phyloP scores from a whole-genome alignment of 73 alveolate genomes.

The Durusdinium trenchii region DNA sequence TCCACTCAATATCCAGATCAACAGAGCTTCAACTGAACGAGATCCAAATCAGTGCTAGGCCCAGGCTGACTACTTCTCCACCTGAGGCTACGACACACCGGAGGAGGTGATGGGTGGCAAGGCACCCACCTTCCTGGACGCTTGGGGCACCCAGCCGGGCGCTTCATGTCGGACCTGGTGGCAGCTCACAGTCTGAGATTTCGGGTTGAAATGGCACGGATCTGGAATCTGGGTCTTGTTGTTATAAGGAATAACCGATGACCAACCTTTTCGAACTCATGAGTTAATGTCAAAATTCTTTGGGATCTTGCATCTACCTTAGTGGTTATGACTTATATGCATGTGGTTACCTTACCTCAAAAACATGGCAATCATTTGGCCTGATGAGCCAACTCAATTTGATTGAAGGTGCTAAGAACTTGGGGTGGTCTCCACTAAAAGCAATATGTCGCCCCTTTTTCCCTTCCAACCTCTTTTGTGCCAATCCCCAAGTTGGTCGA shows the following conservation, averaged over 20 bases:
- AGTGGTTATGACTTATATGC: too few species aligned
- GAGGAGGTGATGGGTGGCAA: conserved; percentile 90
- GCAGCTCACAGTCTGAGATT: background rate
- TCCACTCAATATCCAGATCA: background rate
- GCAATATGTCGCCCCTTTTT: too few species aligned
- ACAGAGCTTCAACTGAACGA: background rate
- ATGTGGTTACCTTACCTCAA: too few species aligned
- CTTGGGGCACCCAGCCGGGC: background rate
- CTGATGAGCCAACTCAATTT: too few species aligned
- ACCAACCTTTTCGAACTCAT: too few species aligned
- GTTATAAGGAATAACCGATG: background rate
- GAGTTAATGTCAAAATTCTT: too few species aligned
- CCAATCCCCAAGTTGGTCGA: too few species aligned
- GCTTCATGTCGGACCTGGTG: background rate
- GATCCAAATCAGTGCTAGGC: background rate
- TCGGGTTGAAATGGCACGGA: background rate
- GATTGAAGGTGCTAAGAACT: too few species aligned
- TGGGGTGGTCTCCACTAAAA: too few species aligned
- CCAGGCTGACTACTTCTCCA: background rate
- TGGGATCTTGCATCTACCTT: too few species aligned
- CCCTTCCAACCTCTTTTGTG: too few species aligned
- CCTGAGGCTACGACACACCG: conserved; percentile 67
- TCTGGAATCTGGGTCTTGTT: background rate
- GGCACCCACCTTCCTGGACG: conserved; percentile 92
- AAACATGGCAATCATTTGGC: too few species aligned